phyloP scores from a whole-genome alignment of 306 rosid genomes.

The Morella rubra region DNA sequence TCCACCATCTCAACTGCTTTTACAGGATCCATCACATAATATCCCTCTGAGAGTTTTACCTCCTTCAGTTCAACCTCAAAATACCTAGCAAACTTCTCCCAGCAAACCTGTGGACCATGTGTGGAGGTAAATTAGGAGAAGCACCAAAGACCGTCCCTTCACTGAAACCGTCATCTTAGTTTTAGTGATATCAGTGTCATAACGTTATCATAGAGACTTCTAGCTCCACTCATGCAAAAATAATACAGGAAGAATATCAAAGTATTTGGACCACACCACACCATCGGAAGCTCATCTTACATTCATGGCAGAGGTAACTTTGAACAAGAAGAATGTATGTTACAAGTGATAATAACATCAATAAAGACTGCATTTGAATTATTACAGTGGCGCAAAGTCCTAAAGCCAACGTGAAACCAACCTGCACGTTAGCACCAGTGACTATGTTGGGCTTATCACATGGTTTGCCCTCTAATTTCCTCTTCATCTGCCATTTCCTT shows the following conservation, averaged over 20 bases:
- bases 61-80: constrained; percentile 97
- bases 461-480: constrained; percentile 74
- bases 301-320: background rate
- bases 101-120: constrained; percentile 64
- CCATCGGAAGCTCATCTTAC: background rate
- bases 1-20: constrained; percentile 90
- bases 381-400: background rate
- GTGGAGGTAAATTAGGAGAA: background rate
- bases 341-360: background rate
- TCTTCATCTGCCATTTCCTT: constrained; percentile 79
- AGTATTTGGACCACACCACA: background rate
- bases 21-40: constrained; percentile 84
- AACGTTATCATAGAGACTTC: background rate
- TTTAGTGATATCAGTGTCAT: constrained; percentile 15
- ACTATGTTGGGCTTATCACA: constrained; percentile 82
- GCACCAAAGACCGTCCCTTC: background rate
- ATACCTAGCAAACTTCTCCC: constrained; percentile 96
- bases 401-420: constrained; percentile 18
- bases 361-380: background rate
- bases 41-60: constrained; percentile 76
- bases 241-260: background rate
- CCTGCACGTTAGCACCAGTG: constrained; percentile 97
- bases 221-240: background rate
- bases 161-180: background rate
- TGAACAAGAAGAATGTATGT: background rate